phyloP scores from a whole-genome alignment of 495 filamentous ascomycete species.

The Tuber calosporum region DNA sequence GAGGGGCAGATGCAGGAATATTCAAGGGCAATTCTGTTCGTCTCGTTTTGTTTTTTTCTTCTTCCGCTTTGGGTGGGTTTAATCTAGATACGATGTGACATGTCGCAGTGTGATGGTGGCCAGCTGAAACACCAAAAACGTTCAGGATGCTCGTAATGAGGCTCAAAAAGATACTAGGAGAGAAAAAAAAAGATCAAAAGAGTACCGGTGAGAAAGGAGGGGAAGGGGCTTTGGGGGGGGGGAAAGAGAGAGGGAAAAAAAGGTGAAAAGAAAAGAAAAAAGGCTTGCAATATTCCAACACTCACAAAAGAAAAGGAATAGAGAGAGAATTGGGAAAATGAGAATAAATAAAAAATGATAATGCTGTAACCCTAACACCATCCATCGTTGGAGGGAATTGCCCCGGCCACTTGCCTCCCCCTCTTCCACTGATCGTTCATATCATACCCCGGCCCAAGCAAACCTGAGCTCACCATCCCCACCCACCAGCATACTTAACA shows the following conservation, averaged over 20 bases:
- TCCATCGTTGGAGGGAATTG: no score
- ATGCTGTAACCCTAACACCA: neutral
- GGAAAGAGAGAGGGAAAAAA: neutral
- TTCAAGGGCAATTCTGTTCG: neutral
- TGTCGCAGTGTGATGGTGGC: neutral
- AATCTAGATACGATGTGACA: neutral
- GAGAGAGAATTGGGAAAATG: neutral
- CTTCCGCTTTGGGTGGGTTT: neutral
- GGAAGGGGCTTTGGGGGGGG: neutral
- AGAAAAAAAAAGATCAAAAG: no score
- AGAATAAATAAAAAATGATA: no score
- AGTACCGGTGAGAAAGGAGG: neutral
- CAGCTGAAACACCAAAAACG: neutral
- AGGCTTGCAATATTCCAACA: neutral
- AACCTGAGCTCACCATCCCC: conserved; percentile 10
- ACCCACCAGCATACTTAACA: conserved; percentile 9
- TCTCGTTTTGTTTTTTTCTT: no score
- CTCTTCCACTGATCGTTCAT: neutral
- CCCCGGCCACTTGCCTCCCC: neutral
- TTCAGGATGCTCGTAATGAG: neutral
- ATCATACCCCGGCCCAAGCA: neutral
- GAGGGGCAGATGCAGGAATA: neutral
- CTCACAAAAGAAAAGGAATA: neutral
- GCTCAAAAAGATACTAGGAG: neutral
- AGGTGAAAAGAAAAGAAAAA: neutral